These are phyloP conservation scores for Tolypocladium amazonense DNA, from an alignment of 2,329 filamentous ascomycete species.

Conservation along the genomic window DNA sequence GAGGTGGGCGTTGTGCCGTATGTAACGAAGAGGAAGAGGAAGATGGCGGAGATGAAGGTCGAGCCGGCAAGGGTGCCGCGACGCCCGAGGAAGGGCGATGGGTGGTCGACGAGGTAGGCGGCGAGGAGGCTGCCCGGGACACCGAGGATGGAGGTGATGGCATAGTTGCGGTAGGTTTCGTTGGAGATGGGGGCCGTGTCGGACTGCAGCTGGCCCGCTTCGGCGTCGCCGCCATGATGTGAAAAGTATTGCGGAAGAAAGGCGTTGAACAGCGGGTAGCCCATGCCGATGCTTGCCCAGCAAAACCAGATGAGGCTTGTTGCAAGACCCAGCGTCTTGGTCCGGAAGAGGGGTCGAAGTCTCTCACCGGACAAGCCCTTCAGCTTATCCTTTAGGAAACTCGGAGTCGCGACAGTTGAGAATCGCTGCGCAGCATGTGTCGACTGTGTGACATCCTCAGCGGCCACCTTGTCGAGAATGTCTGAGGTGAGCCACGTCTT, in stretches of 20 bases:
- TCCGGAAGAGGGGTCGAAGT: slow-evolving; percentile 54
- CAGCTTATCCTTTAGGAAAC: slow-evolving; percentile 47
- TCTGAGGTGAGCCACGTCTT: slow-evolving; percentile 71
- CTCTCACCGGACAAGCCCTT: slow-evolving; percentile 56
- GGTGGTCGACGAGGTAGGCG: slow-evolving; percentile 58
- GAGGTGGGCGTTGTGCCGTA: slow-evolving; percentile 43
- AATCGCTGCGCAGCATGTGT: slow-evolving; percentile 6
- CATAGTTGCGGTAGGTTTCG: slow-evolving; percentile 67
- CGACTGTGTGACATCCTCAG: slow-evolving; percentile 24
- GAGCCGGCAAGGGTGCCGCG: slow-evolving; percentile 61
- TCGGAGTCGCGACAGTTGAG: slow-evolving; percentile 13
- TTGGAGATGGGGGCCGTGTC: slow-evolving; percentile 27
- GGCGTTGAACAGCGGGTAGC: slow-evolving; percentile 79
- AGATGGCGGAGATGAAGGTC: slow-evolving; percentile 56
- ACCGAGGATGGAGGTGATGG: slow-evolving; percentile 66
- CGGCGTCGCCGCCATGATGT: slow-evolving; percentile 32
- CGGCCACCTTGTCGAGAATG: slow-evolving; percentile 46
- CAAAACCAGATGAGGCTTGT: slow-evolving; percentile 61
- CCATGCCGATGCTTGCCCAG: slow-evolving; percentile 77
- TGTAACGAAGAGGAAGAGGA: slow-evolving; percentile 57
- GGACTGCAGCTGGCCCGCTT: slow-evolving; percentile 14
- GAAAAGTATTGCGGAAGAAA: slow-evolving; percentile 82
- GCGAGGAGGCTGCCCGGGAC: slow-evolving; percentile 69
- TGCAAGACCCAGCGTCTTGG: slow-evolving; percentile 37
- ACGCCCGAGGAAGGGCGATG: slow-evolving; percentile 53